Evolutionary conservation across 768 basidiomycete genomes (phyloP).

Genomic region (Leccinum longicurvipes): DNA sequence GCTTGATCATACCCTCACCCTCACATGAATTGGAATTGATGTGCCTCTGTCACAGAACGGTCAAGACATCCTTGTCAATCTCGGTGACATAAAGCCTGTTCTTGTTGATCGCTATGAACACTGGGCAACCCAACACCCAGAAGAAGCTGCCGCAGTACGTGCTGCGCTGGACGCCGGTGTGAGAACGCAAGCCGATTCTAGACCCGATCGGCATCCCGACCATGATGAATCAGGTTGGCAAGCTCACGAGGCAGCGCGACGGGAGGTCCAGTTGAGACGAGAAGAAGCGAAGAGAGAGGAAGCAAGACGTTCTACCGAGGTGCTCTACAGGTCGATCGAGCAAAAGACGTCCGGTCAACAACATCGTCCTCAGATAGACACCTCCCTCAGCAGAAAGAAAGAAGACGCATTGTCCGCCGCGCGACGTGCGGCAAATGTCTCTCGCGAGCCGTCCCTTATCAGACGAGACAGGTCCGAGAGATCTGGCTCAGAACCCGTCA

Average conservation of each 20-base stretch:
- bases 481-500: slow-evolving; percentile 25
- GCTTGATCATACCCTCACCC: background rate
- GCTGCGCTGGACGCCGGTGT: slow-evolving; percentile 19
- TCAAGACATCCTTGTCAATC: slow-evolving; percentile 65
- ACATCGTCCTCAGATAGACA: slow-evolving; percentile 28
- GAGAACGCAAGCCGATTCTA: slow-evolving; percentile 23
- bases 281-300: slow-evolving; percentile 37
- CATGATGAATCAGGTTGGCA: slow-evolving; percentile 33
- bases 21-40: slow-evolving; percentile 15
- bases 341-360: slow-evolving; percentile 15
- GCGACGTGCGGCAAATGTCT: slow-evolving; percentile 24
- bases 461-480: slow-evolving; percentile 22
- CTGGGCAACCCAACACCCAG: slow-evolving; percentile 49
- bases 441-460: slow-evolving; percentile 24
- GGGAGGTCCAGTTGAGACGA: slow-evolving; percentile 30
- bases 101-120: slow-evolving; percentile 63
- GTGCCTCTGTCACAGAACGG: slow-evolving; percentile 52
- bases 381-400: slow-evolving; percentile 26
- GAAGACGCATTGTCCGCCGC: slow-evolving; percentile 28
- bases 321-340: slow-evolving; percentile 30
- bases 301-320: slow-evolving; percentile 31
- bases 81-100: slow-evolving; percentile 60
- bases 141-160: slow-evolving; percentile 28
- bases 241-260: slow-evolving; percentile 31
- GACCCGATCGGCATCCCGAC: slow-evolving; percentile 23